Evolutionary conservation across 441 rosid genomes (phyloP).

Genomic region (Erysimum pusillum): DNA sequence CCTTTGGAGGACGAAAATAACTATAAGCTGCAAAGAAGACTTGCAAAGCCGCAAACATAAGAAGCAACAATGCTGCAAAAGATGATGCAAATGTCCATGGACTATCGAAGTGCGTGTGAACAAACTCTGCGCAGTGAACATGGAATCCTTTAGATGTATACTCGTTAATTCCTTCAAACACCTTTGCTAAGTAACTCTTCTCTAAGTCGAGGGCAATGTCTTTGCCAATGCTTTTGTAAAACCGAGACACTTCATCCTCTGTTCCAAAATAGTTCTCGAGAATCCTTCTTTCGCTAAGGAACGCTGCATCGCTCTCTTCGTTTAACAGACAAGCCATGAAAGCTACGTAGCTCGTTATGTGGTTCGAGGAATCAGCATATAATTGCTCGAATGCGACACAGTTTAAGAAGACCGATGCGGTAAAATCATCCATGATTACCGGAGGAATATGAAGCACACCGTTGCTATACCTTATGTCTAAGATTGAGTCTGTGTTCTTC

Average conservation of each 20-base stretch:
- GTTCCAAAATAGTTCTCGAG: not conserved
- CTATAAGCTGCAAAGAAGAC: constrained; percentile 11
- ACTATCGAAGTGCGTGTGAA: constrained; percentile 7
- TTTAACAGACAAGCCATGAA: constrained; percentile 64
- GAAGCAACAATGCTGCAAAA: not conserved
- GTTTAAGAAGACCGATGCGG: constrained; percentile 51
- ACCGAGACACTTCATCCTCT: not conserved
- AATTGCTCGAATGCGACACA: not conserved
- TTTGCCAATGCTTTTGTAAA: not conserved
- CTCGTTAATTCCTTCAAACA: not conserved
- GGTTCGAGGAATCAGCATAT: constrained; percentile 51
- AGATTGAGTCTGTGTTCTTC: constrained; percentile 47
- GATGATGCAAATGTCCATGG: constrained; percentile 15
- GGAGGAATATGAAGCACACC: constrained; percentile 60
- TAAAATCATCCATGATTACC: constrained; percentile 58
- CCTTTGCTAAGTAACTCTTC: not conserved
- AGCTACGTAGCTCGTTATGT: constrained; percentile 68
- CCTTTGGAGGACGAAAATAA: not conserved
- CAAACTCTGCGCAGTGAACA: not conserved
- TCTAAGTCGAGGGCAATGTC: not conserved
- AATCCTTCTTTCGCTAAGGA: not conserved
- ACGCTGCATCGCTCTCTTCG: constrained; percentile 28
- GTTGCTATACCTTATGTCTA: constrained; percentile 50
- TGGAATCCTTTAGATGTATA: not conserved
- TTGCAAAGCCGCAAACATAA: not conserved